A percentile compares a stretch with the other conserved stretches of the same genome.
phyloP scores from a whole-genome alignment of 1,284 basidiomycete genomes.

The Austropuccinia psidii region DNA sequence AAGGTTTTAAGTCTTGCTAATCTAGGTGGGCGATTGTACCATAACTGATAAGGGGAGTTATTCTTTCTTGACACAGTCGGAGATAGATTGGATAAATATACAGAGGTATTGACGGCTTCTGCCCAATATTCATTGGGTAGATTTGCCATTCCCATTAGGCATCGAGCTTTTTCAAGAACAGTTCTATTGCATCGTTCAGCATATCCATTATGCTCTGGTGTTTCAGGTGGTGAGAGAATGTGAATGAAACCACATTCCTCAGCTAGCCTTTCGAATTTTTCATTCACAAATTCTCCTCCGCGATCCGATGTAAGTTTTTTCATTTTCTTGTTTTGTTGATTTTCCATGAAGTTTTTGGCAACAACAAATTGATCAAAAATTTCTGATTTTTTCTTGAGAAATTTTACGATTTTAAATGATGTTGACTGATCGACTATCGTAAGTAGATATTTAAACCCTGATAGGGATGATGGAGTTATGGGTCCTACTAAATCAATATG shows the following conservation, averaged over 20 bases:
- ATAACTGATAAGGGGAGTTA: not conserved
- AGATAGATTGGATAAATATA: not conserved
- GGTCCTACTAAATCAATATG: too few species aligned
- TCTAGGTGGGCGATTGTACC: not conserved
- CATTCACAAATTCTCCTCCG: too few species aligned
- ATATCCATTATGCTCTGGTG: not conserved
- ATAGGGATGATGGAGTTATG: too few species aligned
- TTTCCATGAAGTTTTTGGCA: too few species aligned
- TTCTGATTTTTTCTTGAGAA: too few species aligned
- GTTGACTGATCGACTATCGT: too few species aligned
- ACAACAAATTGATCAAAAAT: too few species aligned
- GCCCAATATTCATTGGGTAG: not conserved
- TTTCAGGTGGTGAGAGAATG: not conserved
- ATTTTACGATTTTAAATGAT: too few species aligned
- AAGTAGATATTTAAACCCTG: too few species aligned
- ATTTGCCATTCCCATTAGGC: not conserved
- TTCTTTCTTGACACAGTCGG: not conserved
- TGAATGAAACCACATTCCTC: not conserved
- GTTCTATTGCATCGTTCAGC: not conserved
- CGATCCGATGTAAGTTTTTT: too few species aligned
- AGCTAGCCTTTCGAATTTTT: too few species aligned
- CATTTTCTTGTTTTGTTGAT: too few species aligned
- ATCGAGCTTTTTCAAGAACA: not conserved
- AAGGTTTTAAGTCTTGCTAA: not conserved
- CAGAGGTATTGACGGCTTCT: not conserved